Base-by-base conservation (phyloP, 305 asterid species). In the Fraxinus angustifolia region DNA sequence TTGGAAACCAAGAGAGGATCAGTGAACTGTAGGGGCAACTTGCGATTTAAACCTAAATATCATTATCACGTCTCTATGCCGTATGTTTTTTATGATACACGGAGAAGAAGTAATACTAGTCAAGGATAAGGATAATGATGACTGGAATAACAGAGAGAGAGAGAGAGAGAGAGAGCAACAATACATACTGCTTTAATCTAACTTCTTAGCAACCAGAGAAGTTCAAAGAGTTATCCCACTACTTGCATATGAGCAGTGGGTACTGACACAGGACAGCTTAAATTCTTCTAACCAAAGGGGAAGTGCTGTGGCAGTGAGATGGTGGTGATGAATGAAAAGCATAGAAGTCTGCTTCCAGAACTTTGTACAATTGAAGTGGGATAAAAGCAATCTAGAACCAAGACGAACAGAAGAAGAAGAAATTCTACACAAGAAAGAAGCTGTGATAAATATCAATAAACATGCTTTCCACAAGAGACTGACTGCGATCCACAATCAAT, bases 91-190 rank as follows among this genome's bases (percentile, higher is more conserved):
- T 31, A 31, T 35, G 75, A 62, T 72, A 77, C 62, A 58, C 50
- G 16, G 79, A 73, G 81, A 35, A 58, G 80, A 82, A 70, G 42
- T 75, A 26, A 60, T 11, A 70, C 67, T 65, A 48, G 80, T 77
- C 34, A 33, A 79, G 79, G 77, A 53, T 80, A 84, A 74, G 58
- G 71, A 28, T 75, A 75, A 50, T 5, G 38, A 53, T 38, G 17
- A 4, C 62, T 50, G 75, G 2, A 53, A 34, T 19, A 78, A 50
- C 7, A 45, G 0, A 53, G 17, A 19, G 34, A 31, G 34, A 31
- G 34, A 31, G 34, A 30, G 33, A 30, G 30, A 48, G 48, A 3
- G 76, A 16, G 23, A 19, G 60, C 33, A 36, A 67, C 82, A 82
- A 10, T 26, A 65, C 74, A 50, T 78, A 68, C 60, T 14, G 36